A percentile compares a stretch with the other conserved stretches of the same genome.
Evolutionary conservation across 306 rosid genomes (phyloP).

Genomic region (Cicer yamashitae): DNA sequence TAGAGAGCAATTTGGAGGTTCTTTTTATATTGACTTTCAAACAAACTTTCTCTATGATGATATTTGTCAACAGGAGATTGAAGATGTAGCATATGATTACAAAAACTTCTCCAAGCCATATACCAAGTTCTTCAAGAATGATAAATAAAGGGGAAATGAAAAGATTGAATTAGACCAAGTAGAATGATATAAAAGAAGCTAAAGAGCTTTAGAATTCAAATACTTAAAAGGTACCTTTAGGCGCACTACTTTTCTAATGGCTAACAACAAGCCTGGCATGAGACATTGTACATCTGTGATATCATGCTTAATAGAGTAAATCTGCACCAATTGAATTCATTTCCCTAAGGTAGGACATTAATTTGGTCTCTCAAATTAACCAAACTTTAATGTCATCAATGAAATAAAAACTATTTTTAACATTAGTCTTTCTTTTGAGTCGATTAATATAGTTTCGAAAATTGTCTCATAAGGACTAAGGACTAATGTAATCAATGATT

Average conservation of each 20-base stretch:
- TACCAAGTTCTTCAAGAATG: slow-evolving; percentile 77
- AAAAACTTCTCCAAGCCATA: slow-evolving; percentile 94
- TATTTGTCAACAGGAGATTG: slow-evolving; percentile 39
- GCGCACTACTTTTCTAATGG: slow-evolving; percentile 88
- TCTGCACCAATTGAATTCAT: slow-evolving; percentile 52
- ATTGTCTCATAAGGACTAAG: too few species aligned
- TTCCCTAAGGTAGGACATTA: slow-evolving; percentile 1
- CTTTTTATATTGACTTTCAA: slow-evolving; percentile 21
- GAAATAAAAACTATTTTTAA: too few species aligned
- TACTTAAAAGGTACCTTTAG: slow-evolving; percentile 62
- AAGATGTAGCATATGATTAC: slow-evolving; percentile 40
- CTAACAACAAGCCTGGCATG: slow-evolving; percentile 89
- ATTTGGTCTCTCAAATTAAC: too few species aligned
- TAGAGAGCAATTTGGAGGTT: slow-evolving; percentile 19
- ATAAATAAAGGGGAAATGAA: slow-evolving; percentile 9
- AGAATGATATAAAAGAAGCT: slow-evolving; percentile 15
- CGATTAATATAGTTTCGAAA: too few species aligned
- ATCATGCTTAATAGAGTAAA: slow-evolving; percentile 82
- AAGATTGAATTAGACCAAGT: slow-evolving; percentile 32
- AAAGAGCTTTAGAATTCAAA: slow-evolving; percentile 25
- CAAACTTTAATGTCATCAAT: not conserved
- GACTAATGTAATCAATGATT: too few species aligned
- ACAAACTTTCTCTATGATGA: slow-evolving; percentile 13
- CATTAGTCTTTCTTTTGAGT: too few species aligned
- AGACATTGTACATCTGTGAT: slow-evolving; percentile 82